Base-by-base conservation (phyloP, 176 grass and related monocot species). In the Zoysia japonica region DNA sequence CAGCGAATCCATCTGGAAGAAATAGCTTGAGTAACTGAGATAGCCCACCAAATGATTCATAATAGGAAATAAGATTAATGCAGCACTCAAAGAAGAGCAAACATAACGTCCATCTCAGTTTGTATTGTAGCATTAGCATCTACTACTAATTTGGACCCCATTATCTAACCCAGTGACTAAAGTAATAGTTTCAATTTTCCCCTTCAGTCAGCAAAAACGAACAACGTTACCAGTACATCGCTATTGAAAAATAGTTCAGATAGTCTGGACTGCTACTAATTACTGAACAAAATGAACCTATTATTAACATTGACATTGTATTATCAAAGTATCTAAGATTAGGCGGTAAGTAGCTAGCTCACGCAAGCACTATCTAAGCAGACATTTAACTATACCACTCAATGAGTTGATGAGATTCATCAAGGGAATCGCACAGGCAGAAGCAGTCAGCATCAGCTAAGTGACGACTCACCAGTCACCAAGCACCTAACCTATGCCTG, bases 1-100 rank as follows among this genome's bases (percentile, higher is more conserved):
- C 89, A 98, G 52, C 78, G 95, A 98, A 92, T 94, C 77, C 81
- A 85, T 87, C 92, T 98, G 88, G 85, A 92, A 94, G 47, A 60
- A 85, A 89, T 82, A 71, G 55, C 19, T 88, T 82, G 66, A 83
- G 73, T 35, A 79, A 78, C 40, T 88, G 35, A 88, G 74, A 90
- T 20, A 87, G 73, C 9, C 61, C 49, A 84, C 50, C 66, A 91
- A 28, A 82, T 60, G 47, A 71, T 78, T 52, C 51, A 67, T 71
- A 77, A 47, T 20, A 65, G 47, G 17, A 78, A 47, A 61, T 59
- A 82, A 82, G 61, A 16, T 61, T 11, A 84, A 84, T 88, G 68
- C 9, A 35, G 19, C 15, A 15, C 20, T 59, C 6, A 56, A 59
- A 40, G n/a, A 15, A 79, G 74, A 73, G 36, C 11, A 44, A 49